phyloP scores from a whole-genome alignment of 768 basidiomycete species.

The Fistulinella prunicolor region DNA sequence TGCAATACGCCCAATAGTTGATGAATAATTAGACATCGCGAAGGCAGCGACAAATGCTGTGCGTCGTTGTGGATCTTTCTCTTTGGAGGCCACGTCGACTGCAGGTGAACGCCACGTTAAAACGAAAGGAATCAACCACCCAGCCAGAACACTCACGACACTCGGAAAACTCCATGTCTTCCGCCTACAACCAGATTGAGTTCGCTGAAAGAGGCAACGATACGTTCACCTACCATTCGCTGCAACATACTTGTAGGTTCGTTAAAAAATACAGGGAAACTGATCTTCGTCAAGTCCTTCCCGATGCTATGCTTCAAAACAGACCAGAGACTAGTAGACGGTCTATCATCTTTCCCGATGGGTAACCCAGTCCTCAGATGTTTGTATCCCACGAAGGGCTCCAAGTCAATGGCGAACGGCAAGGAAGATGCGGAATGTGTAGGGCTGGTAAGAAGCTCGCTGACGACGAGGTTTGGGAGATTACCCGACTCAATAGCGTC shows the following conservation, averaged over 20 bases:
- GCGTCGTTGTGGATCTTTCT: slow-evolving; percentile 73
- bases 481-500: slow-evolving; percentile 89
- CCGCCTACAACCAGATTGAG: slow-evolving; percentile 46
- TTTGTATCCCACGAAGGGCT: slow-evolving; percentile 66
- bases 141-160: slow-evolving; percentile 54
- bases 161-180: slow-evolving; percentile 97
- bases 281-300: slow-evolving; percentile 95
- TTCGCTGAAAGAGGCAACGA: background rate
- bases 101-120: slow-evolving; percentile 2
- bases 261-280: slow-evolving; percentile 91
- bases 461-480: slow-evolving; percentile 72
- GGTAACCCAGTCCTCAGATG: slow-evolving; percentile 58
- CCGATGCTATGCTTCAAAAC: slow-evolving; percentile 95
- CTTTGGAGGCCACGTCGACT: slow-evolving; percentile 84
- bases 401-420: slow-evolving; percentile 35
- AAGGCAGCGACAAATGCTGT: slow-evolving; percentile 95
- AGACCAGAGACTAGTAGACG: slow-evolving; percentile 89
- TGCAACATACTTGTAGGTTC: slow-evolving; percentile 97
- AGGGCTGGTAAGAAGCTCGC: slow-evolving; percentile 56
- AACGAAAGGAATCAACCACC: slow-evolving; percentile 3
- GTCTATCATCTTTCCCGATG: slow-evolving; percentile 72
- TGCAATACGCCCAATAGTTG: slow-evolving; percentile 93
- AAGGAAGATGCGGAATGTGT: slow-evolving; percentile 33
- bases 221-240: slow-evolving; percentile 62
- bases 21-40: slow-evolving; percentile 97